phyloP scores from a whole-genome alignment of 352 stramenopile species.

The Pythium apleroticum region DNA sequence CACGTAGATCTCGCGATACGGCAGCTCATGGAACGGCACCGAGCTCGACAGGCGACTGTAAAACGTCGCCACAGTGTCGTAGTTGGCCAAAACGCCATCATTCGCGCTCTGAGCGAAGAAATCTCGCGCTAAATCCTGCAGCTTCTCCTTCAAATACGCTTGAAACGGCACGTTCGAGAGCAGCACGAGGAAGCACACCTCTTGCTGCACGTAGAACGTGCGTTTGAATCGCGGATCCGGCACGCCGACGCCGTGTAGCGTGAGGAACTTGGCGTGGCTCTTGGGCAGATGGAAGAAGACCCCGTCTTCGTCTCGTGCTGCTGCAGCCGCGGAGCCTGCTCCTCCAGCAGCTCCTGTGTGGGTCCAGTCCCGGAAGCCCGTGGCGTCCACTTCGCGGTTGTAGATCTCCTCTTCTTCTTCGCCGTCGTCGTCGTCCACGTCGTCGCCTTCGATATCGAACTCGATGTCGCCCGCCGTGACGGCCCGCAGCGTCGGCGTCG shows the following conservation, averaged over 20 bases:
- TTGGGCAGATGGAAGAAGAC: conserved; percentile 55
- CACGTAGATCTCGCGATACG: conserved; percentile 40
- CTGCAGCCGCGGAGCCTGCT: neutral
- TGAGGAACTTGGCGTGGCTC: conserved; percentile 17
- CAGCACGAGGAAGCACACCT: conserved; percentile 52
- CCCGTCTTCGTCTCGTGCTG: conserved; percentile 23
- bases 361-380: conserved; percentile 34
- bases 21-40: conserved; percentile 36
- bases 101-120: conserved; percentile 37
- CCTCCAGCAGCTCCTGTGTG: conserved; percentile 8
- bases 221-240: conserved; percentile 36
- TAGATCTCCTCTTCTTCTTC: conserved; percentile 73
- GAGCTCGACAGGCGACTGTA: conserved; percentile 25
- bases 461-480: conserved; percentile 4
- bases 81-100: conserved; percentile 21
- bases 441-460: conserved; percentile 25
- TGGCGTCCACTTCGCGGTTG: conserved; percentile 56
- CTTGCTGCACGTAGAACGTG: conserved; percentile 44
- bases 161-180: conserved; percentile 49
- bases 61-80: conserved; percentile 33
- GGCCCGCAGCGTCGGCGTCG: conserved; percentile 15
- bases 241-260: conserved; percentile 50
- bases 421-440: conserved; percentile 23
- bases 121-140: conserved; percentile 30
- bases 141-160: conserved; percentile 34